These are phyloP conservation scores for Pterocarpus santalinus DNA, from an alignment of 306 rosid genomes.

Conservation along the genomic window DNA sequence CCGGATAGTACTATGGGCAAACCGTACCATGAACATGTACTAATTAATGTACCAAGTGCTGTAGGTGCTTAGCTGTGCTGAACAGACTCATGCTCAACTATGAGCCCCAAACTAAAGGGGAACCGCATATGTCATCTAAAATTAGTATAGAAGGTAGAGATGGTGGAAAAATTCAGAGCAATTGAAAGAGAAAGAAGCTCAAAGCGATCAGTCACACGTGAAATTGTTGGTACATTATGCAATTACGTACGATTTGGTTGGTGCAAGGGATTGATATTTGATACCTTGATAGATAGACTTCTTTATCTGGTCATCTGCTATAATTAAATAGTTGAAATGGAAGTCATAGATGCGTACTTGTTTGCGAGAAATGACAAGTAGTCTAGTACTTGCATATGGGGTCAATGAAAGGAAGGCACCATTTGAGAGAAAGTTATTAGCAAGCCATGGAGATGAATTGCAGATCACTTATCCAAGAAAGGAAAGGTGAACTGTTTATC, in stretches of 20 bases:
- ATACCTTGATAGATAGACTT: background rate
- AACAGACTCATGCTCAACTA: slow-evolving; percentile 31
- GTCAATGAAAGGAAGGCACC: slow-evolving; percentile 39
- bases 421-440: slow-evolving; percentile 11
- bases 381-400: slow-evolving; percentile 44
- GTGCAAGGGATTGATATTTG: slow-evolving; percentile 22
- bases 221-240: slow-evolving; percentile 29
- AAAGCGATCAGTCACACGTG: slow-evolving; percentile 33
- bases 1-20: slow-evolving; percentile 39
- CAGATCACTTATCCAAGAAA: slow-evolving; percentile 13
- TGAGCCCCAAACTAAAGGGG: background rate
- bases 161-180: background rate
- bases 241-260: slow-evolving; percentile 36
- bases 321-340: slow-evolving; percentile 11
- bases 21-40: slow-evolving; percentile 57
- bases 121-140: slow-evolving; percentile 1
- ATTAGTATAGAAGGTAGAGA: background rate
- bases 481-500: slow-evolving; percentile 28
- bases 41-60: slow-evolving; percentile 44
- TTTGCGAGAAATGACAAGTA: slow-evolving; percentile 34
- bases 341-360: slow-evolving; percentile 43
- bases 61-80: slow-evolving; percentile 50
- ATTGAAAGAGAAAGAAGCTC: slow-evolving; percentile 9
- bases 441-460: slow-evolving; percentile 25
- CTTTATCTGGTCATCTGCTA: background rate